A percentile compares a stretch with the other conserved stretches of the same genome.
Conservation (phyloP, 1,284 basidiomycete genomes). For the Porogramme epimiltina region DNA sequence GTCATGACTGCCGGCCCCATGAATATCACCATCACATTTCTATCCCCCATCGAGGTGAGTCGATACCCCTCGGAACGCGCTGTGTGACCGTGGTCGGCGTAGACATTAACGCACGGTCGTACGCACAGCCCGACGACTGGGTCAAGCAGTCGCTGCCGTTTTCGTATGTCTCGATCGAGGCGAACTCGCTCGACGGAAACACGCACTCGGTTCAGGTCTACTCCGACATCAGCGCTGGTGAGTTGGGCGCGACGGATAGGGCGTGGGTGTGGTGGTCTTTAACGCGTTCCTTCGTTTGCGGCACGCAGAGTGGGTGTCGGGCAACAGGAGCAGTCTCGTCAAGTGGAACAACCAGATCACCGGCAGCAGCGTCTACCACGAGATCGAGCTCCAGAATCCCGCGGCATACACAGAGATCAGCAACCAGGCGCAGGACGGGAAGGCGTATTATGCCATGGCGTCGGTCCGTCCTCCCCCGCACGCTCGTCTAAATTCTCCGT, state of each 20-base stretch:
- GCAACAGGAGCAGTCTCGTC: constrained; percentile 11
- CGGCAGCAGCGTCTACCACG: constrained; percentile 17
- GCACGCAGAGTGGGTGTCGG: constrained; percentile 22
- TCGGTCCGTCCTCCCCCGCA: constrained; percentile 5
- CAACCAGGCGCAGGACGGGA: constrained; percentile 26
- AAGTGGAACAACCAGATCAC: constrained; percentile 15
- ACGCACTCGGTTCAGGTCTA: constrained; percentile 35
- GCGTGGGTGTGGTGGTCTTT: neutral
- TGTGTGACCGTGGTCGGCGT: no score
- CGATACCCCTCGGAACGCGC: no score
- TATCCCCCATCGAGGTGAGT: neutral
- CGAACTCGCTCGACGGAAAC: constrained; percentile 31
- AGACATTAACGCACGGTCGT: no score
- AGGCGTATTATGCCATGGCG: constrained; percentile 23
- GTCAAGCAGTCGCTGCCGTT: constrained; percentile 37
- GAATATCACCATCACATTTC: neutral
- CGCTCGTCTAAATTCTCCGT: neutral
- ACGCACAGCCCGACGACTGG: constrained; percentile 31
- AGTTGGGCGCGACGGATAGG: neutral
- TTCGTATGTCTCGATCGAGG: constrained; percentile 34
- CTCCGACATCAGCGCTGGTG: constrained; percentile 37
- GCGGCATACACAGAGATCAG: constrained; percentile 14
- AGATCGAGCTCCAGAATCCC: constrained; percentile 18
- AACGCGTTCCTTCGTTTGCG: constrained; percentile 1
- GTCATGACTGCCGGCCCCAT: neutral